Evolutionary conservation across 352 stramenopile genomes (phyloP).

Genomic region (Globisporangium irregulare): DNA sequence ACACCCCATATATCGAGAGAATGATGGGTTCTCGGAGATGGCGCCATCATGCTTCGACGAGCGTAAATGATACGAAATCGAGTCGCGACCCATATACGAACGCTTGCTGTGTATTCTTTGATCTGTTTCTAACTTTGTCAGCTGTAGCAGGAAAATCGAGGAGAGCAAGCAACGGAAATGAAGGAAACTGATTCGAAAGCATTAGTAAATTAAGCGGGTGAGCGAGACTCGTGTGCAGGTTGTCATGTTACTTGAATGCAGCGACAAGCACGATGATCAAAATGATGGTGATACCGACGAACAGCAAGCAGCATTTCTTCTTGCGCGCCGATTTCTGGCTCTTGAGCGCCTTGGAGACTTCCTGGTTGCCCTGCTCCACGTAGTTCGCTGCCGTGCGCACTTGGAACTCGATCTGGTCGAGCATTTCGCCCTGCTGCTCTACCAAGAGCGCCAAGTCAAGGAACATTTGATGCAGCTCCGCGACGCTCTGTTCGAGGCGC

Average conservation of each 20-base stretch:
- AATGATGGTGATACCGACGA: slow-evolving; percentile 75
- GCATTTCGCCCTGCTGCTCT: slow-evolving; percentile 96
- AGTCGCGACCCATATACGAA: not conserved
- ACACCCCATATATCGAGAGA: not conserved
- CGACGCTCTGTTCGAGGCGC: slow-evolving; percentile 94
- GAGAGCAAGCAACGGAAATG: not conserved
- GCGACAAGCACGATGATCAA: slow-evolving; percentile 77
- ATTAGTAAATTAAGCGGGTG: not conserved
- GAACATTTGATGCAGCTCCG: slow-evolving; percentile 99
- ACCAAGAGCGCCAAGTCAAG: slow-evolving; percentile 97
- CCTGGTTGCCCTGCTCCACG: slow-evolving; percentile 95
- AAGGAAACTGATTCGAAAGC: not conserved
- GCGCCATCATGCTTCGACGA: not conserved
- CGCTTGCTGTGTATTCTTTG: not conserved
- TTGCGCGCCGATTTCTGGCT: slow-evolving; percentile 96
- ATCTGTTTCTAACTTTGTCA: not conserved
- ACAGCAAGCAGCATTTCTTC: slow-evolving; percentile 93
- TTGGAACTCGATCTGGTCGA: slow-evolving; percentile 98
- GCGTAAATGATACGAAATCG: not conserved
- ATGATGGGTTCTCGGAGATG: not conserved
- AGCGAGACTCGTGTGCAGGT: not conserved
- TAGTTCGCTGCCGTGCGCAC: slow-evolving; percentile 93
- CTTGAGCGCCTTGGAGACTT: slow-evolving; percentile 94
- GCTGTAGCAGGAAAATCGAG: not conserved
- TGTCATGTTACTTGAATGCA: slow-evolving; percentile 46